Evolutionary conservation across 106 monocot genomes (phyloP).

Genomic region (Agapanthus africanus): DNA sequence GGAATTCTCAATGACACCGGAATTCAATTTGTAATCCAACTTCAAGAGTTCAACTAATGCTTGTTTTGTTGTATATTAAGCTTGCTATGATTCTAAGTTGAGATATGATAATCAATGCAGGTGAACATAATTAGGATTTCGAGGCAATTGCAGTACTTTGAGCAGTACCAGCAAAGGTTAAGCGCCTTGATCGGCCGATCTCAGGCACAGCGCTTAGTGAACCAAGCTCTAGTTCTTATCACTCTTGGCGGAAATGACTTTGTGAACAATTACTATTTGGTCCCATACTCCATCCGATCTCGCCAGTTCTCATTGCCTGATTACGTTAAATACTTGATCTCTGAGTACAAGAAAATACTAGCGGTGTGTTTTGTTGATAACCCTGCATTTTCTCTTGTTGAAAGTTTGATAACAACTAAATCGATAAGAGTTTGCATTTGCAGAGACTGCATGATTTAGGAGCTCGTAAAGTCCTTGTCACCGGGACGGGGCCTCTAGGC

Average conservation of each 20-base stretch:
- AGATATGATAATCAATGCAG: constrained; percentile 16
- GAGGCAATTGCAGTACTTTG: constrained; percentile 52
- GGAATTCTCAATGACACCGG: constrained; percentile 95
- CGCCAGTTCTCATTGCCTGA: constrained; percentile 61
- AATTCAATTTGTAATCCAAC: constrained; percentile 66
- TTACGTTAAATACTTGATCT: constrained; percentile 47
- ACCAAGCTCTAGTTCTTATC: constrained; percentile 51
- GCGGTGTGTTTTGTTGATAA: constrained; percentile 20
- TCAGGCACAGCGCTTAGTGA: constrained; percentile 30
- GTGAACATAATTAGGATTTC: constrained; percentile 63
- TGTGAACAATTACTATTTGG: constrained; percentile 77
- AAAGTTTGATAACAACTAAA: background rate
- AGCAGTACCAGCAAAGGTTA: constrained; percentile 60
- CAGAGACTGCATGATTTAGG: constrained; percentile 53
- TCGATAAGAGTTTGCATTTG: too few relatives aligned
- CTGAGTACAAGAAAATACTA: constrained; percentile 69
- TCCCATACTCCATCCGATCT: constrained; percentile 55
- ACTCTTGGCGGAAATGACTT: constrained; percentile 79
- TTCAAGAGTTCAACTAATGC: background rate
- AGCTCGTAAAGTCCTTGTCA: constrained; percentile 48
- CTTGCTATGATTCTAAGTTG: background rate
- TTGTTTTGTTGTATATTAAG: background rate
- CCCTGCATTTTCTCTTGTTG: background rate
- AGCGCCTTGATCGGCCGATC: constrained; percentile 31
- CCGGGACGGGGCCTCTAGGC: constrained; percentile 56